These are phyloP conservation scores for Fraxinus greggii DNA, from an alignment of 305 asterid genomes.

Conservation along the genomic window DNA sequence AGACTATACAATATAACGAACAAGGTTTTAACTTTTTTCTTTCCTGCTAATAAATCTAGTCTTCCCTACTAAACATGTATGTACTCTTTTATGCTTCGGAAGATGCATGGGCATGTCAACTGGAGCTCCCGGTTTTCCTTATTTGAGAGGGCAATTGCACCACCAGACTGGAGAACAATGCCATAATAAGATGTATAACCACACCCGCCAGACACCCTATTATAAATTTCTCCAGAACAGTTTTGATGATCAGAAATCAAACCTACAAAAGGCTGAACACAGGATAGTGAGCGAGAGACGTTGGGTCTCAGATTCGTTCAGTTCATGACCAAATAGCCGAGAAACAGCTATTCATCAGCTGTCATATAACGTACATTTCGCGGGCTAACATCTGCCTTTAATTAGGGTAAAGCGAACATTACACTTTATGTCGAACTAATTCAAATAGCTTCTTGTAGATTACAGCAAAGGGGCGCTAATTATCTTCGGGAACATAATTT, in stretches of 20 bases:
- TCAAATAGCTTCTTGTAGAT: background rate
- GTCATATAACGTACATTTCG: background rate
- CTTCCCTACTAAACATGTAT: too few relatives aligned
- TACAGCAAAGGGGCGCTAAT: background rate
- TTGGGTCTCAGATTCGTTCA: background rate
- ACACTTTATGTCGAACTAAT: background rate
- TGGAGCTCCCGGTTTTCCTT: background rate
- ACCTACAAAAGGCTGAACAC: background rate
- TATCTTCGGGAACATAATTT: background rate
- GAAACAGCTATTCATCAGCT: background rate
- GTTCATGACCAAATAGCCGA: background rate
- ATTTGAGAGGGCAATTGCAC: background rate
- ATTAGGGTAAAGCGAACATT: background rate
- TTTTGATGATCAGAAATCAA: background rate
- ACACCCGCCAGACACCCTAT: too few relatives aligned
- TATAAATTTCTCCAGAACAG: background rate
- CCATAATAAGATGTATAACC: background rate
- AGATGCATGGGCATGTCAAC: background rate
- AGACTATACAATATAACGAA: too few relatives aligned
- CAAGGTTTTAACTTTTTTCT: too few relatives aligned
- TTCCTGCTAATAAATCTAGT: too few relatives aligned
- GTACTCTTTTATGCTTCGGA: background rate
- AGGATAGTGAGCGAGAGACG: background rate
- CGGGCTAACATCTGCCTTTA: background rate
- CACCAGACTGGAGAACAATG: background rate